phyloP scores from a whole-genome alignment of 148 eudicot genomes.

The Selenicereus undatus region DNA sequence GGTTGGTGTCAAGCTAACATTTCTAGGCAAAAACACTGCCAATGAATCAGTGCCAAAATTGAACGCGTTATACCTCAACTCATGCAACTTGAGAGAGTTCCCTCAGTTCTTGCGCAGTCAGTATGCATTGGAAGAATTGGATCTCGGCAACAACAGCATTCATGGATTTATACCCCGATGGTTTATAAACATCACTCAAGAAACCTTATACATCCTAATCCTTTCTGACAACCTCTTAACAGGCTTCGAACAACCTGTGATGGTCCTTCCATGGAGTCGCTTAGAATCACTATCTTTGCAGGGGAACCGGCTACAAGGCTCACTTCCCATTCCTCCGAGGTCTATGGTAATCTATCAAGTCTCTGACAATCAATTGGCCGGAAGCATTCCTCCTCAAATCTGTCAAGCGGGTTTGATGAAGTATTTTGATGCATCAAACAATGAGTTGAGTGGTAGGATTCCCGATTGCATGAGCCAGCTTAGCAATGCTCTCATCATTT shows the following conservation, averaged over 20 bases:
- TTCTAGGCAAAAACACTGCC: neutral
- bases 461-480: conserved; percentile 23
- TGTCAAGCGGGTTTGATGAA: conserved; percentile 12
- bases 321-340: neutral
- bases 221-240: neutral
- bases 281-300: neutral
- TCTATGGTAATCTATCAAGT: neutral
- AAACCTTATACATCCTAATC: neutral
- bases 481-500: conserved; percentile 3
- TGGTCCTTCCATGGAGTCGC: conserved; percentile 14
- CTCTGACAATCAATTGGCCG: conserved; percentile 13
- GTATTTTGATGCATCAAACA: conserved; percentile 19
- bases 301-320: conserved; percentile 14
- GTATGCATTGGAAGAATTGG: neutral
- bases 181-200: neutral
- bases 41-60: neutral
- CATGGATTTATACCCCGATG: conserved; percentile 24
- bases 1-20: neutral
- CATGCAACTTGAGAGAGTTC: conserved; percentile 12
- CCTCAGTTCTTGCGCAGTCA: conserved; percentile 6
- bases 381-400: conserved; percentile 15
- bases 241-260: neutral
- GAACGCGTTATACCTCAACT: neutral
- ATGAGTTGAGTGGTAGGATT: conserved; percentile 19
- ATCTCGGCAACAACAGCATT: conserved; percentile 19